Base-by-base conservation (phyloP, 208 protist genomes). In the Trypanosoma avium region DNA sequence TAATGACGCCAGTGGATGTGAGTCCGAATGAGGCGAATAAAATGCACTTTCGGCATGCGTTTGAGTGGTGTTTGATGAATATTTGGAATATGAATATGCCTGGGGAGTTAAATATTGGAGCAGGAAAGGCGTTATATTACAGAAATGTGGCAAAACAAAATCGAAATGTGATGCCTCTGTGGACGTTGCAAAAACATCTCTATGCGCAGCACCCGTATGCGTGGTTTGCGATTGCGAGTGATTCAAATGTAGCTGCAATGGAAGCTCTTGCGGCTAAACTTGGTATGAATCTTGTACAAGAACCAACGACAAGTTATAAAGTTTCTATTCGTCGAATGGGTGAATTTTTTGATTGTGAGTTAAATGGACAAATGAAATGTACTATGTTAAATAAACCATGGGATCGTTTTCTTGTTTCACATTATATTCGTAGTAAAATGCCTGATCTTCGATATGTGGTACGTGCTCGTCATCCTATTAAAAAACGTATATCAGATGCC, bases 31-130 rank as follows among this genome's bases (percentile, higher is more conserved):
- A 86, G 33, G 83, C 85, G 15, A 96, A 96, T 63, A 71, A 82
- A 63, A 49, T 77, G 38, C 85, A 84, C 57, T 96, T 96, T 55
- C 77, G 77, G 7, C 66, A 74, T 13, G 84, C 78, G 6, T 82
- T 93, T 54, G 79, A 89, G 71, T 96, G 90, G 88, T 92, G 79
- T 35, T 55, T 96, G 30, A 66, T 88, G 48, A 96, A 96, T 63
- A 67, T 87, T 61, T 96, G 90, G 88, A 94, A 96, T 68, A 84
- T 93, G 66, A 93, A 93, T 66, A 74, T 93, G 77, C 69, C 70
- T n/a, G 84, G 82, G 6, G 86, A 96, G 72, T 70, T 96, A n/a
- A 96, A 96, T 70, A 93, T 93, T 59, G 86, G 86, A 8, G 86
- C 86, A 3, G 90, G 90, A 4, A 88, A 84, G 58, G 70, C 70